A percentile compares a stretch with the other conserved stretches of the same genome.
Evolutionary conservation across 1,284 basidiomycete genomes (phyloP).

Genomic region (Austroboletus novae-zelandiae): DNA sequence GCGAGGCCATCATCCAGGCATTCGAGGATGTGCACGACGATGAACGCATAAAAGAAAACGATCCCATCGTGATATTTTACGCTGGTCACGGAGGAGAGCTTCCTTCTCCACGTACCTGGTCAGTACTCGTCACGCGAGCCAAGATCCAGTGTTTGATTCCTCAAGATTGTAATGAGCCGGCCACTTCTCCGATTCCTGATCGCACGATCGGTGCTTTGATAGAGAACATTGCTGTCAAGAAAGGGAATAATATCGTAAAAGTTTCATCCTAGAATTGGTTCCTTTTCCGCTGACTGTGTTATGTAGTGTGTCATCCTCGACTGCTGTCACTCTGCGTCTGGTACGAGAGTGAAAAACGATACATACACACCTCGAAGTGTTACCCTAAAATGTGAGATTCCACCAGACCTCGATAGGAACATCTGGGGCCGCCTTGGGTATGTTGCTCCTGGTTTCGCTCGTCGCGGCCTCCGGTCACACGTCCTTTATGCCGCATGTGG

Average conservation of each 20-base stretch:
- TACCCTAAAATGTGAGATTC: slow-evolving; percentile 44
- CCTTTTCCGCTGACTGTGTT: not conserved
- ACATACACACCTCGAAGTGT: slow-evolving; percentile 39
- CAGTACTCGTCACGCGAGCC: slow-evolving; percentile 27
- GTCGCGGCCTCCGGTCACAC: slow-evolving; percentile 40
- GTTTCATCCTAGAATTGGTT: no score
- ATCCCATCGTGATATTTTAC: slow-evolving; percentile 62
- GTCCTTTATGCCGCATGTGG: slow-evolving; percentile 54
- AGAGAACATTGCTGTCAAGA: slow-evolving; percentile 44
- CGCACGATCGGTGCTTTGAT: slow-evolving; percentile 55
- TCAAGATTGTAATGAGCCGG: slow-evolving; percentile 49
- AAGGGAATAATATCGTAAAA: slow-evolving; percentile 55
- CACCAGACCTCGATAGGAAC: slow-evolving; percentile 47
- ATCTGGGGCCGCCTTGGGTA: slow-evolving; percentile 43
- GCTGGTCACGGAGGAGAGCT: slow-evolving; percentile 59
- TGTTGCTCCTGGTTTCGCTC: slow-evolving; percentile 42
- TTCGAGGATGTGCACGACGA: slow-evolving; percentile 55
- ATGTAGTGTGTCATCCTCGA: slow-evolving; percentile 52
- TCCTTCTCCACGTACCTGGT: slow-evolving; percentile 48
- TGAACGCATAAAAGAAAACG: slow-evolving; percentile 48
- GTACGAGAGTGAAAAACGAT: slow-evolving; percentile 35
- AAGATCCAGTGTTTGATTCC: slow-evolving; percentile 56
- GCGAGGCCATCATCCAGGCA: slow-evolving; percentile 48
- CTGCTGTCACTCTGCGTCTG: slow-evolving; percentile 51
- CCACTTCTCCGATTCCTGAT: slow-evolving; percentile 45